A percentile compares a stretch with the other conserved stretches of the same genome.
Evolutionary conservation across 345 rosid genomes (phyloP).

Genomic region (Orychophragmus violaceus): DNA sequence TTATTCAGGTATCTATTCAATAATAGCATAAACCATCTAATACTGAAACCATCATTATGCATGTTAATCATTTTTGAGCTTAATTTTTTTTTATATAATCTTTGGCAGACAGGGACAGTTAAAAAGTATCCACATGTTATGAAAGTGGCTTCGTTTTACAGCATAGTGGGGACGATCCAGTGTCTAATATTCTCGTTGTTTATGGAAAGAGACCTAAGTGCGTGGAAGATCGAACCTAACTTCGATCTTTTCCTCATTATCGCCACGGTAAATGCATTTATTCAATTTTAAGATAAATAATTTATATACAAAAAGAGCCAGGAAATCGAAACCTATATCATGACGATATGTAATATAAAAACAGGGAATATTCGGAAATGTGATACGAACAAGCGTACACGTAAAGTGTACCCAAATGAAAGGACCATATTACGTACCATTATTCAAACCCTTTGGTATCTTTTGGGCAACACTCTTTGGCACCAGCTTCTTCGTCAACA

Average conservation of each 20-base stretch:
- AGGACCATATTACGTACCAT: slow-evolving; percentile 60
- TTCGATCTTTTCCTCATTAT: slow-evolving; percentile 56
- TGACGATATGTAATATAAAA: background rate
- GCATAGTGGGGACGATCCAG: slow-evolving; percentile 66
- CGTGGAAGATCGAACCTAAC: slow-evolving; percentile 59
- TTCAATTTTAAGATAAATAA: background rate
- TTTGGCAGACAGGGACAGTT: slow-evolving; percentile 46
- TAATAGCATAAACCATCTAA: background rate
- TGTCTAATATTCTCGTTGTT: slow-evolving; percentile 46
- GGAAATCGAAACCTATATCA: background rate
- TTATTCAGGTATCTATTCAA: slow-evolving; percentile 53
- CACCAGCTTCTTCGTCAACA: slow-evolving; percentile 56
- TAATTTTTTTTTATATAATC: background rate
- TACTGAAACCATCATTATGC: background rate
- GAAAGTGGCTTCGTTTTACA: slow-evolving; percentile 61
- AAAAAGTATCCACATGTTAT: slow-evolving; percentile 57
- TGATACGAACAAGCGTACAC: slow-evolving; percentile 59
- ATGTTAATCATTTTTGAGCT: background rate
- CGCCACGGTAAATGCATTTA: slow-evolving; percentile 41
- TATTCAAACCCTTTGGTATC: slow-evolving; percentile 77
- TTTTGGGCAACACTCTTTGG: slow-evolving; percentile 60
- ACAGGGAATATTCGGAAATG: slow-evolving; percentile 56
- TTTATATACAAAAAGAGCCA: background rate
- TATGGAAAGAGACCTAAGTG: slow-evolving; percentile 55
- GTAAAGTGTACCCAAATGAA: slow-evolving; percentile 40